Percentiles rank a stretch among this genome's conserved stretches.
phyloP scores from a whole-genome alignment of 768 basidiomycete genomes.

The Russula ochroleuca region DNA sequence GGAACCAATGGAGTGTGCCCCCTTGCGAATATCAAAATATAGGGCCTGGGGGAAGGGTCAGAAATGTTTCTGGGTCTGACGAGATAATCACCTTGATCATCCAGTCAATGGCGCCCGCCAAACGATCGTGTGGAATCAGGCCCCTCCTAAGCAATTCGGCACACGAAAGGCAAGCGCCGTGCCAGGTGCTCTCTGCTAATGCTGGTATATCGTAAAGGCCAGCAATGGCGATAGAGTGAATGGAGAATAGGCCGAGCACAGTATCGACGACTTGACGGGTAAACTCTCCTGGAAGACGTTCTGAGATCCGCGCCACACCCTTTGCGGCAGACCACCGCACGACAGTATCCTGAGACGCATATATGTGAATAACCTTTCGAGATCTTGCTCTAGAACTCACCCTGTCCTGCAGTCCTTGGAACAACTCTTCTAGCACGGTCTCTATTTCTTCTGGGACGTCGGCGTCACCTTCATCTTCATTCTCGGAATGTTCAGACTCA shows the following conservation, averaged over 20 bases:
- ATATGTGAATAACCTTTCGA: conserved; percentile 4
- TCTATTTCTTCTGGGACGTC: conserved; percentile 83
- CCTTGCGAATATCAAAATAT: conserved; percentile 87
- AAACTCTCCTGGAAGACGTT: conserved; percentile 72
- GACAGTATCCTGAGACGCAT: conserved; percentile 69
- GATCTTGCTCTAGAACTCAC: conserved; percentile 41
- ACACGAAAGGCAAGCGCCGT: conserved; percentile 87
- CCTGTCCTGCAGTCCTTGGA: conserved; percentile 74
- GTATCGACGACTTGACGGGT: conserved; percentile 78
- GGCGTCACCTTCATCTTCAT: conserved; percentile 39
- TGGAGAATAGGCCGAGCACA: conserved; percentile 67
- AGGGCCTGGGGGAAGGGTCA: conserved; percentile 55
- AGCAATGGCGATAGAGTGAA: conserved; percentile 63
- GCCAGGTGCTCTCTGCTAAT: conserved; percentile 86
- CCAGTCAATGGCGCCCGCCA: conserved; percentile 71
- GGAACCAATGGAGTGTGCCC: conserved; percentile 89
- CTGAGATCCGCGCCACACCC: conserved; percentile 78
- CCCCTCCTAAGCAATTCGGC: conserved; percentile 89
- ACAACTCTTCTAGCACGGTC: conserved; percentile 61
- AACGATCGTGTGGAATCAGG: conserved; percentile 53
- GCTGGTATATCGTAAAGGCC: conserved; percentile 67
- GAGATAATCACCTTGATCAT: conserved; percentile 58
- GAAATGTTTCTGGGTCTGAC: conserved; percentile 11
- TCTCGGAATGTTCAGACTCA: conserved; percentile 25
- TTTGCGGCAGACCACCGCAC: conserved; percentile 96